A percentile compares a stretch with the other conserved stretches of the same genome.
Evolutionary conservation across 768 basidiomycete species (phyloP).

Genomic region (Kwoniella europaea): DNA sequence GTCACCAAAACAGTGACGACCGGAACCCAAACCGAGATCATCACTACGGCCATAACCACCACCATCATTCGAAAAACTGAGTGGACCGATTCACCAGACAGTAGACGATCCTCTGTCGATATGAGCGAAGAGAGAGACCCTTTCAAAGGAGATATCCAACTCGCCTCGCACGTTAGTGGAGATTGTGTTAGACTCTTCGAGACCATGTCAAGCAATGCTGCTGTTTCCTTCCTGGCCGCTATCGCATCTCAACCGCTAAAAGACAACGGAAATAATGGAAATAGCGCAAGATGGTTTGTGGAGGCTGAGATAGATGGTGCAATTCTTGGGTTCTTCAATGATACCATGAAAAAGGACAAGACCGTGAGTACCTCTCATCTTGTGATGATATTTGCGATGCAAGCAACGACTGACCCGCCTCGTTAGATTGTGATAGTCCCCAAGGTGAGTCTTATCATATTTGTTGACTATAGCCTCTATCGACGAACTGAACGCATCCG

Average conservation of each 20-base stretch:
- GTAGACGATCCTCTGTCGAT: neutral
- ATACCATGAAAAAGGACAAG: neutral
- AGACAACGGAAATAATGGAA: too few relatives aligned
- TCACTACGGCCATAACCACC: neutral
- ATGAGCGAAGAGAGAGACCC: neutral
- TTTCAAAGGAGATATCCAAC: neutral
- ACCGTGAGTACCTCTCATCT: too few relatives aligned
- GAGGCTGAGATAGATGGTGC: neutral
- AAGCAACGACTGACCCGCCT: too few relatives aligned
- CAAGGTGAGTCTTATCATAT: too few relatives aligned
- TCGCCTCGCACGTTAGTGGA: neutral
- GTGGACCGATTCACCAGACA: neutral
- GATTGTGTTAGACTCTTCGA: neutral
- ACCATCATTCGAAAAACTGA: neutral
- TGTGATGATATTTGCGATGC: too few relatives aligned
- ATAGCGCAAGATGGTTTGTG: neutral
- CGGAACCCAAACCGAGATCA: neutral
- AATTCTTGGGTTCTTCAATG: neutral
- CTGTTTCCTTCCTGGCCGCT: neutral
- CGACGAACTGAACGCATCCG: too few relatives aligned
- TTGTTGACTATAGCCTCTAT: too few relatives aligned
- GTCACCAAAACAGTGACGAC: neutral
- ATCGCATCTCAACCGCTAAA: neutral
- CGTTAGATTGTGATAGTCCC: too few relatives aligned
- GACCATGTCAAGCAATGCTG: neutral